Percentiles rank a stretch among this genome's conserved stretches.
phyloP scores from a whole-genome alignment of 2,329 filamentous ascomycete species.

The Phialocephala subalpina region DNA sequence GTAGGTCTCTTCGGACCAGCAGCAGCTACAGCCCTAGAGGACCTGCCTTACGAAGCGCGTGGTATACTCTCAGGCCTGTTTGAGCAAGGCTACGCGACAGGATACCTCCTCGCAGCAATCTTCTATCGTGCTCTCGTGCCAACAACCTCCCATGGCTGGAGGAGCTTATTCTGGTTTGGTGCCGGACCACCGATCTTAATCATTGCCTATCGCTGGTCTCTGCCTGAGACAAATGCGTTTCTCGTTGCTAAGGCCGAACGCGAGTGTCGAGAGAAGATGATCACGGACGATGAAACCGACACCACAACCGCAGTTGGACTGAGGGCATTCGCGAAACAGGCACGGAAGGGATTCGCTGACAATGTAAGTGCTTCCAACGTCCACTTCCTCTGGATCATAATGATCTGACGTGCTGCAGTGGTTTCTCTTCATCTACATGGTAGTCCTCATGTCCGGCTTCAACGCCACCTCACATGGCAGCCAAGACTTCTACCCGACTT shows the following conservation, averaged over 20 bases:
- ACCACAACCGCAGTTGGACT: no score
- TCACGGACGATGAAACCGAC: no score
- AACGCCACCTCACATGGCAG: no score
- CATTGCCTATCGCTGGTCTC: conserved; percentile 78
- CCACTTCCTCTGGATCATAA: no score
- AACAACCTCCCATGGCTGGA: conserved; percentile 82
- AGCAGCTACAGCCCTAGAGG: conserved; percentile 80
- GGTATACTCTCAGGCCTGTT: conserved; percentile 84
- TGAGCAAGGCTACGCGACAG: conserved; percentile 83
- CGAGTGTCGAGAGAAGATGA: no score
- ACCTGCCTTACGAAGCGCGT: conserved; percentile 55
- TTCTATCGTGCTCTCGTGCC: conserved; percentile 73
- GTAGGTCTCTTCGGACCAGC: conserved; percentile 84
- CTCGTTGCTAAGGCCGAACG: no score
- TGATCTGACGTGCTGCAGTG: no score
- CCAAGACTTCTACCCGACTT: conserved; percentile 63
- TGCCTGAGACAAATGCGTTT: conserved; percentile 83
- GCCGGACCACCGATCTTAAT: conserved; percentile 82
- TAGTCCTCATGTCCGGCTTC: no score
- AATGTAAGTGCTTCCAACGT: conserved; percentile 17
- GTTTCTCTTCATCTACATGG: no score
- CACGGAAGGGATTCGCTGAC: no score
- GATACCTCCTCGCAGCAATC: conserved; percentile 79
- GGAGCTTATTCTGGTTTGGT: conserved; percentile 89
- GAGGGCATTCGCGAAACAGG: no score